Conservation (phyloP, 306 rosid genomes). For the Macrotyloma uniflorum region DNA sequence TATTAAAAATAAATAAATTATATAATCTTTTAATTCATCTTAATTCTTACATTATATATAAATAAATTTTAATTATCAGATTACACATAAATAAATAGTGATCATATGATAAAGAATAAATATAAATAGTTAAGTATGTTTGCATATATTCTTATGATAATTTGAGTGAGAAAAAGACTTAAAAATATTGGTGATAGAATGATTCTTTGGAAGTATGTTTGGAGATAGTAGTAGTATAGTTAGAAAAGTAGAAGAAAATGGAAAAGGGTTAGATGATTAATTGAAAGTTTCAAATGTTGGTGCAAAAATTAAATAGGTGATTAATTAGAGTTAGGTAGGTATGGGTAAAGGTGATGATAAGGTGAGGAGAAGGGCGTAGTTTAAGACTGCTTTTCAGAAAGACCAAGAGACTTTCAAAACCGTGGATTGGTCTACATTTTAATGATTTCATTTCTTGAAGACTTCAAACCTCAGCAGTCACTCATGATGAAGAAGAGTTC, state of each 20-base stretch:
- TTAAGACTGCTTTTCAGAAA: conserved; percentile 50
- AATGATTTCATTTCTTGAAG: conserved; percentile 58
- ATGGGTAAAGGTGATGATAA: conserved; percentile 33
- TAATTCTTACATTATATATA: too few relatives aligned
- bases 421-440: conserved; percentile 33
- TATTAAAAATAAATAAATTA: too few relatives aligned
- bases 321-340: conserved; percentile 41
- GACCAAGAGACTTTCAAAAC: conserved; percentile 34
- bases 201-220: too few relatives aligned
- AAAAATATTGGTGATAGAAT: background rate
- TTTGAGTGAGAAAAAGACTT: too few relatives aligned
- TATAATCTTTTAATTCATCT: too few relatives aligned
- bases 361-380: conserved; percentile 37
- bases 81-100: too few relatives aligned
- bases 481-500: conserved; percentile 21
- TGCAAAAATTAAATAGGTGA: conserved; percentile 30
- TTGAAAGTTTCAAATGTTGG: conserved; percentile 13
- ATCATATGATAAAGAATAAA: too few relatives aligned
- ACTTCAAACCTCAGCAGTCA: conserved; percentile 36
- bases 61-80: too few relatives aligned
- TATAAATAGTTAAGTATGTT: too few relatives aligned
- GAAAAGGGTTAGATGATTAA: background rate
- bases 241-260: background rate
- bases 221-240: too few relatives aligned
- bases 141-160: too few relatives aligned